Base-by-base conservation (phyloP, 176 grass and related monocot species). In the Juncus effusus region DNA sequence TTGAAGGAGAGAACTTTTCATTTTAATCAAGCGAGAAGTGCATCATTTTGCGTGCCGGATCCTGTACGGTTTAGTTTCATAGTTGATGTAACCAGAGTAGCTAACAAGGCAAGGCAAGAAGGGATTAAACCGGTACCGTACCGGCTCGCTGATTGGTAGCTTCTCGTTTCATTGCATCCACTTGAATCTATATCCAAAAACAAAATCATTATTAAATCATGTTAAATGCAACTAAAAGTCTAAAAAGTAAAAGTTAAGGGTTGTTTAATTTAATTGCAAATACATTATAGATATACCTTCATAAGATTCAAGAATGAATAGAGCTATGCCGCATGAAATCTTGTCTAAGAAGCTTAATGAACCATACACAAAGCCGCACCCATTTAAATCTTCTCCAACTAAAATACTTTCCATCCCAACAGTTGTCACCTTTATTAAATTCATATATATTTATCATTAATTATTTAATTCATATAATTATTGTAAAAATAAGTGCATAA, bases 331-430 rank as follows among this genome's bases (percentile, higher is more conserved):
- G 65, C 93, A 97, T 41, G 93, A 84, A 8, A 97, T 62, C 76
- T 97, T 97, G 72, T 97, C 93, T 55, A 74, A 15, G 79, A 97
- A 97, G 87, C 93, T 97, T 73, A 97, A 64, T 71, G 93, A 97
- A 39, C 93, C 93, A 60, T 89, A 97, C 53, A 97, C 93, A 81
- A 97, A 92, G 64, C 79, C 85, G 65, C 80, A 89, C 62, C 88
- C 93, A 44, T 92, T 92, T 10, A 97, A 69, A 79, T 96, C 85
- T 76, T 92, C 88, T 40, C 93, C 93, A 69, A 97, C 88, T 38
- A 97, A 82, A 62, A 97, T 53, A 71, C 93, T 90, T 78, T 97
- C 85, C 93, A 97, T 97, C 85, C 88, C 91, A 58, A 97, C 82
- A 81, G 82, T 84, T 10, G 93, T 89, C 37, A 97, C 93, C 93